These are phyloP conservation scores for Phytophthora foliorum DNA, from an alignment of 352 stramenopile species.

Conservation along the genomic window DNA sequence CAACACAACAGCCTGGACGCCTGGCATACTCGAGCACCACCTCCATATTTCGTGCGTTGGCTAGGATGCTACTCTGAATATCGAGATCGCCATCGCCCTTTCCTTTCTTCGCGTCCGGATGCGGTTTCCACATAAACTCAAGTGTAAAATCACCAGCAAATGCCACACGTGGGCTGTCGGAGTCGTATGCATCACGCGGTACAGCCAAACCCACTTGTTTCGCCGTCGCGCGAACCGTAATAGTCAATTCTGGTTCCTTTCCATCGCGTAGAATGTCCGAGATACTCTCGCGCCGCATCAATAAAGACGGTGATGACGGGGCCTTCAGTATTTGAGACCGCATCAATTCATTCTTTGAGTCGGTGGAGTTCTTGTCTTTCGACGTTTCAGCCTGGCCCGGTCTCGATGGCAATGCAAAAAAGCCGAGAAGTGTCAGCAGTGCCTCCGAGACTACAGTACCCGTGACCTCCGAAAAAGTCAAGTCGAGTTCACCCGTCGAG, in stretches of 20 bases:
- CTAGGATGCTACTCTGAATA: conserved; percentile 75
- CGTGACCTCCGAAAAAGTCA: conserved; percentile 58
- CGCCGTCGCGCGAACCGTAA: conserved; percentile 56
- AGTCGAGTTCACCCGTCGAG: conserved; percentile 56
- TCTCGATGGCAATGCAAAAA: conserved; percentile 60
- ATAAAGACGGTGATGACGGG: conserved; percentile 30
- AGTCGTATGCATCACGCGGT: conserved; percentile 58
- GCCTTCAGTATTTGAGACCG: conserved; percentile 3
- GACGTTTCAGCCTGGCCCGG: conserved; percentile 4
- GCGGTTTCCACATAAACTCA: conserved; percentile 62
- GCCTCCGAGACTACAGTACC: conserved; percentile 65
- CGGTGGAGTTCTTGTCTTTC: conserved; percentile 3
- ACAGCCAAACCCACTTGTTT: conserved; percentile 65
- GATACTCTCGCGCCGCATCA: conserved; percentile 56
- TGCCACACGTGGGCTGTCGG: conserved; percentile 53
- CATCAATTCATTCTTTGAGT: conserved; percentile 8
- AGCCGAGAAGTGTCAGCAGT: conserved; percentile 54
- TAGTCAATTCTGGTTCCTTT: conserved; percentile 52
- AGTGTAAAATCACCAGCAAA: conserved; percentile 69
- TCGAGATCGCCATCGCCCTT: conserved; percentile 53
- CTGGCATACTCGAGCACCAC: conserved; percentile 71
- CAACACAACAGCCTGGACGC: conserved; percentile 70
- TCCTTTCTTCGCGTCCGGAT: conserved; percentile 19
- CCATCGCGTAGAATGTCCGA: conserved; percentile 59
- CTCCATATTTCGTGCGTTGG: conserved; percentile 73